A percentile compares a stretch with the other conserved stretches of the same genome.
Conservation (phyloP, 2,329 filamentous ascomycete genomes). For the Trichoderma hamatum region DNA sequence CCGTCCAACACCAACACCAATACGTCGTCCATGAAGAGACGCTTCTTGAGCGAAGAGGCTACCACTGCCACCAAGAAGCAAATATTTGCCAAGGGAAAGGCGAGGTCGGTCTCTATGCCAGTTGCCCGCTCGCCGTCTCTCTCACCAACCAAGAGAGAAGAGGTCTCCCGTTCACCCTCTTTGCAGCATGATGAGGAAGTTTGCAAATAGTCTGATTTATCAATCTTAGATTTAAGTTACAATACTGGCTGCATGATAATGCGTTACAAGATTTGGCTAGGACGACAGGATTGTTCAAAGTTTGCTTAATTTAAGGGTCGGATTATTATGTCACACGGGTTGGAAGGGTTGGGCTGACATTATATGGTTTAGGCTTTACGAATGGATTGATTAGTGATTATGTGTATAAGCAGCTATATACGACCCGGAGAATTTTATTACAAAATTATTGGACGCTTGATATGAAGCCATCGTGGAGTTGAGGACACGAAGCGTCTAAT, state of each 20-base stretch:
- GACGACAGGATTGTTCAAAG: neutral
- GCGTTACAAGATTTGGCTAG: neutral
- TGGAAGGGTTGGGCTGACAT: constrained; percentile 20
- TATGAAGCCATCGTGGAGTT: neutral
- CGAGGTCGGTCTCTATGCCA: constrained; percentile 6
- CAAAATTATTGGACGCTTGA: neutral
- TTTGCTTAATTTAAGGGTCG: neutral
- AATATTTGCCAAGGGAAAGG: constrained; percentile 3
- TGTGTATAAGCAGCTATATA: constrained; percentile 11
- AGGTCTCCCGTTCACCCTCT: neutral
- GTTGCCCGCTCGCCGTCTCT: neutral
- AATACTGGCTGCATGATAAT: neutral
- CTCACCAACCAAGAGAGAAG: neutral
- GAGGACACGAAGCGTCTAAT: neutral
- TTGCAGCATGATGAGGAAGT: neutral
- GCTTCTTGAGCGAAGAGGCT: constrained; percentile 8
- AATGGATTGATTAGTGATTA: neutral
- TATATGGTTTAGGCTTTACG: neutral
- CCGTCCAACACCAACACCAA: neutral
- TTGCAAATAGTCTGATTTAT: neutral
- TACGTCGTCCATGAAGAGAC: neutral
- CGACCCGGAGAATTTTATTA: neutral
- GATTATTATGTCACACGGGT: constrained; percentile 7
- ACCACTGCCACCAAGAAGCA: constrained; percentile 6
- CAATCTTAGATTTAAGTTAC: neutral